phyloP scores from a whole-genome alignment of 768 basidiomycete genomes.

The Lactifluus piperatus region DNA sequence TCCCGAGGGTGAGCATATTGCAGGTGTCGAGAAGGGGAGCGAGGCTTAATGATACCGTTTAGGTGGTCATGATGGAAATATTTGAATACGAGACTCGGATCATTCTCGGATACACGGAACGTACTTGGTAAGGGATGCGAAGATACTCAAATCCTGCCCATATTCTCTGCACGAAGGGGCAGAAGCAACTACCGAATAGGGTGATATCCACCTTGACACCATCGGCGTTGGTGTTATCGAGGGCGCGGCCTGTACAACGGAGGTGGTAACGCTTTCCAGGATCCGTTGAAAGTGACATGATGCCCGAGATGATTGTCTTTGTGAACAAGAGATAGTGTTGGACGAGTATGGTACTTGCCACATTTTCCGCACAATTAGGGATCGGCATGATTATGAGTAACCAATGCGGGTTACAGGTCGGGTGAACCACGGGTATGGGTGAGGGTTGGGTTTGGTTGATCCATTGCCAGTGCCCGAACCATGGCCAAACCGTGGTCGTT shows the following conservation, averaged over 20 bases:
- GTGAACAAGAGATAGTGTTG: too few species aligned
- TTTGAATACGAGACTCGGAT: not conserved
- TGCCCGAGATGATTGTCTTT: too few species aligned
- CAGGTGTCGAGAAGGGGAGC: not conserved
- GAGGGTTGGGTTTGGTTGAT: too few species aligned
- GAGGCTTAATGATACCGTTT: not conserved
- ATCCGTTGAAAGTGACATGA: not conserved
- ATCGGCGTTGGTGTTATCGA: slow-evolving; percentile 48
- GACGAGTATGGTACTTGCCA: too few species aligned
- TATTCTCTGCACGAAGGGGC: slow-evolving; percentile 75
- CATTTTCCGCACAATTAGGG: too few species aligned
- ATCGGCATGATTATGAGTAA: too few species aligned
- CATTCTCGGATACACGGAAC: slow-evolving; percentile 3
- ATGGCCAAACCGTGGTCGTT: too few species aligned
- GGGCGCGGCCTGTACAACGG: slow-evolving; percentile 40
- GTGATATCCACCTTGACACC: slow-evolving; percentile 42
- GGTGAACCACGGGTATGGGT: too few species aligned
- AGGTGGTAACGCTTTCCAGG: not conserved
- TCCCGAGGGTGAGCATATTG: not conserved
- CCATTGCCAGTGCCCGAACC: too few species aligned
- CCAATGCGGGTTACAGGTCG: too few species aligned
- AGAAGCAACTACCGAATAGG: slow-evolving; percentile 67
- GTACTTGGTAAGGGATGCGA: slow-evolving; percentile 60
- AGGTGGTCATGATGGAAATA: too few species aligned
- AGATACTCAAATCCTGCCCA: slow-evolving; percentile 72